Percentiles rank a stretch among this genome's conserved stretches.
Evolutionary conservation across 192 early-diverging fungal genomes (phyloP).

Genomic region (Coemansia javaensis): DNA sequence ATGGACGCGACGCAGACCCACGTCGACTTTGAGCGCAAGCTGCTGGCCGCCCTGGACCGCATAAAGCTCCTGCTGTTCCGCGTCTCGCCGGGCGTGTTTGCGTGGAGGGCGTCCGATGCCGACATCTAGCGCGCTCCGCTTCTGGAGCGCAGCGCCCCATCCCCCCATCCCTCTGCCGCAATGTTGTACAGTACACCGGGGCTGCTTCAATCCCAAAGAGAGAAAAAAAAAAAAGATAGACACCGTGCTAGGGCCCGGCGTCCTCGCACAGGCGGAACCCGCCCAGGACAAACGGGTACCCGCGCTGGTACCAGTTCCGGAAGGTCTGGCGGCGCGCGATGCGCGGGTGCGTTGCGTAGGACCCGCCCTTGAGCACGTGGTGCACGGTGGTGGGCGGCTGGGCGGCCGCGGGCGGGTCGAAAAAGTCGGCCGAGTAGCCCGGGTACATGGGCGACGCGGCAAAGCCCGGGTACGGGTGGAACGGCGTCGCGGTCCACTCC

Average conservation of each 20-base stretch:
- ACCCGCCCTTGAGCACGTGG: slow-evolving; percentile 73
- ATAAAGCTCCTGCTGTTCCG: slow-evolving; percentile 42
- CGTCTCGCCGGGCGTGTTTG: slow-evolving; percentile 37
- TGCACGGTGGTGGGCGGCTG: slow-evolving; percentile 59
- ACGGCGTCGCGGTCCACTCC: slow-evolving; percentile 77
- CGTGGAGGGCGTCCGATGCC: slow-evolving; percentile 22
- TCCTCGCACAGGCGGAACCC: slow-evolving; percentile 60
- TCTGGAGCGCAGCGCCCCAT: too few species aligned
- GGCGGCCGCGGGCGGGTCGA: slow-evolving; percentile 55
- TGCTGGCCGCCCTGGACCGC: slow-evolving; percentile 29
- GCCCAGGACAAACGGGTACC: slow-evolving; percentile 79
- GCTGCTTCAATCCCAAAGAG: too few species aligned
- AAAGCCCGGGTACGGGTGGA: slow-evolving; percentile 60
- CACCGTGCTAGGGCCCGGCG: too few species aligned
- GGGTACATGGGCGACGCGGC: slow-evolving; percentile 66
- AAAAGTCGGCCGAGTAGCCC: slow-evolving; percentile 88
- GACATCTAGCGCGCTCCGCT: neutral
- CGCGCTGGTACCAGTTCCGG: slow-evolving; percentile 88
- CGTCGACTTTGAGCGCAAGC: slow-evolving; percentile 45
- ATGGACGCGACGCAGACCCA: slow-evolving; percentile 36
- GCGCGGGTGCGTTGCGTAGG: slow-evolving; percentile 81
- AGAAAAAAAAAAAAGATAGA: too few species aligned
- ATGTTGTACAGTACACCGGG: too few species aligned
- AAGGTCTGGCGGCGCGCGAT: slow-evolving; percentile 68
- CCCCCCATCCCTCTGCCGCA: too few species aligned